Evolutionary conservation across 371 early-diverging fungal species (phyloP), one percentile per base, ranked within the genome.

Genomic region (Vairimorpha necatrix): DNA sequence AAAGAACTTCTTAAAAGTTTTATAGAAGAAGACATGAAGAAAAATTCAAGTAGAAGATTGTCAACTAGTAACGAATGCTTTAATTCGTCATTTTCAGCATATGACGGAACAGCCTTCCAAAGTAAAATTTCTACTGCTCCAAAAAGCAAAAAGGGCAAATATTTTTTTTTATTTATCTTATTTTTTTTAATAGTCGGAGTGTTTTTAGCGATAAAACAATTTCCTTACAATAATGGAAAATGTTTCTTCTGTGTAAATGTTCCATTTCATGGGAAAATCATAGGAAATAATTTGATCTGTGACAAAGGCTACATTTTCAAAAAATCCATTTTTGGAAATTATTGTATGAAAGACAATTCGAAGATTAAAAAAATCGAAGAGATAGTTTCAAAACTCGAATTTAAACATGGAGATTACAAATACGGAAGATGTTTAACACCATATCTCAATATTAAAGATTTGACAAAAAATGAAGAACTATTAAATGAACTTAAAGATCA

Each of bases 251-350:
- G 81, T 42, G 48, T 77, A 3, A 67, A 56, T 9, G 7, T 65
- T 22, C 81, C 81, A 24, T 22, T 46, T 42, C 36, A 80, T 56
- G 56, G 74, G 14, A 67, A 61, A 18, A 6, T 80, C 32, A 24
- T 68, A 28, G 24, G 72, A 60, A 66, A 53, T 4, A 65, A 68
- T 24, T 33, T 60, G 1, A 42, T 30, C 2, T 80, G 81, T 47
- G 68, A 72, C n/a, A 47, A 58, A 13, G 81, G 81, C 26, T 80
- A 65, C 62, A 69, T 58, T 66, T 2, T 62, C 18, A 66, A 32
- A 39, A 56, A 36, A 6, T 61, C 70, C 11, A 22, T 80, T 18
- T 39, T 77, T n/a, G 38, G 53, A 20, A 74, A 71, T 38, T 61
- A 69, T 47, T 80, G 81, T 65, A 46, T 50, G 16, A 46, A 54